phyloP scores from a whole-genome alignment of 345 rosid species.

The Eucalyptus grandis region DNA sequence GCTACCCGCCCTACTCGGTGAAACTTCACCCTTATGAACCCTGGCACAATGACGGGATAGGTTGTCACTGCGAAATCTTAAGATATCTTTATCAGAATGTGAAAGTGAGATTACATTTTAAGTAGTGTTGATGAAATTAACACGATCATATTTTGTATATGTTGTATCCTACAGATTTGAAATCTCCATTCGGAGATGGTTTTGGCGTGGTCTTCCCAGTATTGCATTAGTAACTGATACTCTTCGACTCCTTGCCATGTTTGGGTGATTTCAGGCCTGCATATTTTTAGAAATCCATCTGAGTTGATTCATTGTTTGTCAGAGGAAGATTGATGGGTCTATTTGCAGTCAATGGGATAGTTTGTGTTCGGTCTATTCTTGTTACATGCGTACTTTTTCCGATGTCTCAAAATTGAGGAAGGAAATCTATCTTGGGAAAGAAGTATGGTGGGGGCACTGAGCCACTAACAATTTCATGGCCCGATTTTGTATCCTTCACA shows the following conservation, averaged over 20 bases:
- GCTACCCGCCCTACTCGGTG: background rate
- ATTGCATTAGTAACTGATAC: background rate
- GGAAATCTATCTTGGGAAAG: background rate
- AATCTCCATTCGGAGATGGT: background rate
- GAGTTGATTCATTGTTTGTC: background rate
- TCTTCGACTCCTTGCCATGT: background rate
- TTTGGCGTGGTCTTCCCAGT: background rate
- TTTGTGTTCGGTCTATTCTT: background rate
- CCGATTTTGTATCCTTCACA: background rate
- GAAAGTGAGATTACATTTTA: background rate
- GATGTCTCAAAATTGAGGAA: background rate
- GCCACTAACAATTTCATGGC: background rate
- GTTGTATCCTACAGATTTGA: background rate
- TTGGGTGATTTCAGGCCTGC: background rate
- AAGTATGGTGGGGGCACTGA: background rate
- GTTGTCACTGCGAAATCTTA: background rate
- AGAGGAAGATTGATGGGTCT: background rate
- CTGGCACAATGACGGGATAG: background rate
- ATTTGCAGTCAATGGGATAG: background rate
- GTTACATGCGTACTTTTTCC: background rate
- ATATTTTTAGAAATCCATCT: background rate
- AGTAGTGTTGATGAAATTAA: background rate
- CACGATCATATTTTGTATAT: background rate
- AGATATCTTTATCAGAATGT: background rate
- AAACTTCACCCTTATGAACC: background rate